phyloP scores from a whole-genome alignment of 352 stramenopile species.

The Phytophthora megakarya region DNA sequence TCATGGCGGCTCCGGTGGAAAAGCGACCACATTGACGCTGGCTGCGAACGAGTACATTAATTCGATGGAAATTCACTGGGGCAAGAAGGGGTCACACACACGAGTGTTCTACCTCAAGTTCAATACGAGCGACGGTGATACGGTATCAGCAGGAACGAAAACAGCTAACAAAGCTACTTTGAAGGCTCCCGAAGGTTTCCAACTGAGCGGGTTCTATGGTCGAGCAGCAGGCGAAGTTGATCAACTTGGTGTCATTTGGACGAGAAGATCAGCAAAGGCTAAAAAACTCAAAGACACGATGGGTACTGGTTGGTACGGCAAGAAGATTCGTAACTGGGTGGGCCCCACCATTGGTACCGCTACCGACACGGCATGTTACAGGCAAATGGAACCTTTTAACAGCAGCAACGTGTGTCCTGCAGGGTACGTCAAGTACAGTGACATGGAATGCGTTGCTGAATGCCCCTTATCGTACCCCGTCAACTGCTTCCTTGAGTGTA shows the following conservation, averaged over 20 bases:
- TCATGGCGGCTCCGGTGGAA: conserved; percentile 23
- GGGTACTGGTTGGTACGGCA: conserved; percentile 31
- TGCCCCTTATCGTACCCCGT: conserved; percentile 52
- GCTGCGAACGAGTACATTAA: conserved; percentile 21
- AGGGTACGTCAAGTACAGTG: conserved; percentile 15
- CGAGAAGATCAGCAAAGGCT: conserved; percentile 17
- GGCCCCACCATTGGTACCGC: conserved; percentile 17
- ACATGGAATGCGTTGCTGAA: conserved; percentile 16
- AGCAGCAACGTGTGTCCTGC: conserved; percentile 14
- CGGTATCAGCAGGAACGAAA: conserved; percentile 16
- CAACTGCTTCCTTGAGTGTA: conserved; percentile 13
- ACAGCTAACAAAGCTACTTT: conserved; percentile 10
- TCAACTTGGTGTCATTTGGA: conserved; percentile 37
- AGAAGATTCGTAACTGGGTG: conserved; percentile 39
- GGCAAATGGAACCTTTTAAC: conserved; percentile 4
- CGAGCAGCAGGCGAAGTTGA: conserved; percentile 19
- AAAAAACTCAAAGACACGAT: conserved; percentile 26
- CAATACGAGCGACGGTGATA: conserved; percentile 19
- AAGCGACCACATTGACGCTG: conserved; percentile 12
- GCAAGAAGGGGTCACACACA: conserved; percentile 2
- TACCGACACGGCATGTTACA: conserved; percentile 28
- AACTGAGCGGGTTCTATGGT: conserved; percentile 35
- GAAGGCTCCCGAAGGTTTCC: conserved; percentile 24
- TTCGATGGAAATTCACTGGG: conserved; percentile 36
- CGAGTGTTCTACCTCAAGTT: conserved; percentile 31